These are phyloP conservation scores for Sisymbrium altissimum DNA, from an alignment of 345 rosid species.

Conservation along the genomic window DNA sequence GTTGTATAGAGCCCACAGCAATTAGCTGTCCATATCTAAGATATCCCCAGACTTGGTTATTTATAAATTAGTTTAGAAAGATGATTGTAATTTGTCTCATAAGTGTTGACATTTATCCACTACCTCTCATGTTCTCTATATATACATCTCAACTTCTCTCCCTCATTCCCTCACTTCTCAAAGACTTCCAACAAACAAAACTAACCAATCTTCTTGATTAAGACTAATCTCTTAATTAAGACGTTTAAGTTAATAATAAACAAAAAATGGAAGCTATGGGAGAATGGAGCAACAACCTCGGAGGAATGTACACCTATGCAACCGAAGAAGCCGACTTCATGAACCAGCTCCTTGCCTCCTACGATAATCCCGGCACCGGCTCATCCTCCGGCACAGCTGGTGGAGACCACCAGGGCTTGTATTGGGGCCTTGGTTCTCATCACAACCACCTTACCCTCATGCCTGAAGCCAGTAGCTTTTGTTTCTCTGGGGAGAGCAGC, in stretches of 20 bases:
- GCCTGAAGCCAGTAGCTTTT: constrained; percentile 18
- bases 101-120: constrained; percentile 36
- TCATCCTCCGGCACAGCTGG: constrained; percentile 24
- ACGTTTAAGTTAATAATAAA: not conserved
- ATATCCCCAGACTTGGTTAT: constrained; percentile 27
- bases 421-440: constrained; percentile 30
- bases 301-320: constrained; percentile 50
- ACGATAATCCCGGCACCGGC: constrained; percentile 27
- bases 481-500: constrained; percentile 45
- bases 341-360: constrained; percentile 58
- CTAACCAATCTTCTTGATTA: constrained; percentile 16
- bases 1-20: constrained; percentile 18
- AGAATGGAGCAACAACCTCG: constrained; percentile 58
- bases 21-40: constrained; percentile 37
- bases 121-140: constrained; percentile 29
- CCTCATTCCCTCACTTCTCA: constrained; percentile 26
- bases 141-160: constrained; percentile 21
- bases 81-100: constrained; percentile 13
- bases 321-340: constrained; percentile 77
- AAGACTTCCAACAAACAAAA: constrained; percentile 24
- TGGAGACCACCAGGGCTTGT: constrained; percentile 41
- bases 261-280: constrained; percentile 54
- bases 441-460: constrained; percentile 26
- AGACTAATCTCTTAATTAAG: constrained; percentile 24
- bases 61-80: not conserved